These are phyloP conservation scores for Rubia tinctorum DNA, from an alignment of 305 asterid species.

Conservation along the genomic window DNA sequence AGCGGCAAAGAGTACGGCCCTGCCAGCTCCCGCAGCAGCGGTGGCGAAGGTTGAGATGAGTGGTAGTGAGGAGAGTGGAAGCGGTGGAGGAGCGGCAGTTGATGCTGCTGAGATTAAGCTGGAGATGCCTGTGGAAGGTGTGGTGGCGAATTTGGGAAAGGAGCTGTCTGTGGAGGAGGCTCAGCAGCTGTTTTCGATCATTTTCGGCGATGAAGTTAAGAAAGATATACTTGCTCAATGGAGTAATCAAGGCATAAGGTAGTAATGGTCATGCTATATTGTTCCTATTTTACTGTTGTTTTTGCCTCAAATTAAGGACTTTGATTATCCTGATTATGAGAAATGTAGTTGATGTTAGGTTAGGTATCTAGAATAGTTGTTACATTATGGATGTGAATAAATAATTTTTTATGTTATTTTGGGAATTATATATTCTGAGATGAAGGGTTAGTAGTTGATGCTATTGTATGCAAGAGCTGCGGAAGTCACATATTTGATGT, in stretches of 20 bases:
- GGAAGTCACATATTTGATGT: neutral
- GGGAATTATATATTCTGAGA: neutral
- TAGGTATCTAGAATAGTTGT: neutral
- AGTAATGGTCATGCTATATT: constrained; percentile 30
- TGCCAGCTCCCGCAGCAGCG: neutral
- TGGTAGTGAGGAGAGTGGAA: constrained; percentile 28
- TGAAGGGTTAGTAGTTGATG: neutral
- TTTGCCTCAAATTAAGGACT: neutral
- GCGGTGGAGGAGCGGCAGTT: neutral
- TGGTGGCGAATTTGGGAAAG: constrained; percentile 29
- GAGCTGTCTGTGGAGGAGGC: constrained; percentile 53
- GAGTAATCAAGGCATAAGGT: constrained; percentile 98
- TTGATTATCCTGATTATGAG: neutral
- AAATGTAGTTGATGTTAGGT: neutral
- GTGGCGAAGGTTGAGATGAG: constrained; percentile 29
- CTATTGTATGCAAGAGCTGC: neutral
- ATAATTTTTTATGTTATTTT: neutral
- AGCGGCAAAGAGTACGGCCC: constrained; percentile 16
- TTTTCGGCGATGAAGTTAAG: constrained; percentile 65
- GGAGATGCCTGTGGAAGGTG: constrained; percentile 31
- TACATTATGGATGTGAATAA: neutral
- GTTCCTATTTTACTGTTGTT: neutral
- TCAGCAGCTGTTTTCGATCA: constrained; percentile 61
- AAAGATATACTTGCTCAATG: constrained; percentile 88
- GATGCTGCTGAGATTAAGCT: constrained; percentile 7